Conservation (phyloP, 2,329 filamentous ascomycete genomes). For the Aspergillus sp. region DNA sequence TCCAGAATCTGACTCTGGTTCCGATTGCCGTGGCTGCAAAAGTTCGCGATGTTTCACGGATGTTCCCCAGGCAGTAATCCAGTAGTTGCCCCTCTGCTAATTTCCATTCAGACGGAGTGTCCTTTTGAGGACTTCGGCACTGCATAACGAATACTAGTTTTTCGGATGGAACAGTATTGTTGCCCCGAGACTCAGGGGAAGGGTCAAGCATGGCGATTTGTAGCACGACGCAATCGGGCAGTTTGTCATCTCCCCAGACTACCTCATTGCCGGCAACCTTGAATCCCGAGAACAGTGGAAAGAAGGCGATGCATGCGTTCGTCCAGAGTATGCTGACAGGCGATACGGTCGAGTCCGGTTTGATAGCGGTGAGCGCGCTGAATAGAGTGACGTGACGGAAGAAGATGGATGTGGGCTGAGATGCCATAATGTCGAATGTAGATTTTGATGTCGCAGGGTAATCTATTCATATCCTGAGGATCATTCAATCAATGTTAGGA, state of each 20-base stretch:
- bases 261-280: background rate
- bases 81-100: background rate
- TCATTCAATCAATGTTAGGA: no score
- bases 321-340: background rate
- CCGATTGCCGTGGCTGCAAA: background rate
- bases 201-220: background rate
- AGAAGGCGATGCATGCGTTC: background rate
- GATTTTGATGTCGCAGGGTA: no score
- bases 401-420: background rate
- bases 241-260: background rate
- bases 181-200: background rate
- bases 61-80: background rate
- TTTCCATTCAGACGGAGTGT: background rate
- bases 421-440: no score
- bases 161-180: background rate
- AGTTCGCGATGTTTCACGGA: background rate
- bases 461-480: no score
- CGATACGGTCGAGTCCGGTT: background rate
- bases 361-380: background rate
- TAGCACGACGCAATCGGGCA: background rate
- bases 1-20: background rate
- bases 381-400: background rate
- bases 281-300: background rate
- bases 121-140: background rate
- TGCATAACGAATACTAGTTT: background rate